phyloP scores from a whole-genome alignment of 495 filamentous ascomycete genomes.

The Podospora anserina region DNA sequence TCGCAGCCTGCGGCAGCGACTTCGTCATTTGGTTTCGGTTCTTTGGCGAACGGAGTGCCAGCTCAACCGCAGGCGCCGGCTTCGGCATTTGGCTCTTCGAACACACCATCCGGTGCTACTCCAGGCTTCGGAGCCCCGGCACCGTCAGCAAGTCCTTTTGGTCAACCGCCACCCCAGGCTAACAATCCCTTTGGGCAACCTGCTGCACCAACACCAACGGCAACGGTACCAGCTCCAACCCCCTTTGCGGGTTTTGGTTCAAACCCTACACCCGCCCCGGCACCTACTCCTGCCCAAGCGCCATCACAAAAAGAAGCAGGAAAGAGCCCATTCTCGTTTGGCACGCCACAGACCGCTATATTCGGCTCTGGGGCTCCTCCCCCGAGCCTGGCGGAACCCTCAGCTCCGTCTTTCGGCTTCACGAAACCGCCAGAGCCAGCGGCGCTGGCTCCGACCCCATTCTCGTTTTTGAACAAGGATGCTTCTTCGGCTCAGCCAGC shows the following conservation, averaged over 20 bases:
- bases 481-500: background rate
- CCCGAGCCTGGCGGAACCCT: background rate
- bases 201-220: background rate
- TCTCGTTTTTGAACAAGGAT: background rate
- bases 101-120: background rate
- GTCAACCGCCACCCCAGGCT: background rate
- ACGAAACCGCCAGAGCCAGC: background rate
- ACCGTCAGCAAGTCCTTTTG: background rate
- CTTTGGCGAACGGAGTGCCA: background rate
- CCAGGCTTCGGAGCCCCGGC: background rate
- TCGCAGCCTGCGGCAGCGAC: background rate
- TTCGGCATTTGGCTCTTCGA: background rate
- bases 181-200: background rate
- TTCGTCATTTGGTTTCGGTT: background rate
- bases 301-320: background rate
- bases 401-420: background rate
- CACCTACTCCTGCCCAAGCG: conserved; percentile 1
- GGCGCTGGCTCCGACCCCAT: background rate
- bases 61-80: background rate
- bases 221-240: background rate
- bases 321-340: conserved; percentile 15
- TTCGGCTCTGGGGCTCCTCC: background rate
- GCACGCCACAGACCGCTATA: background rate
- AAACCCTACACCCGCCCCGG: background rate
- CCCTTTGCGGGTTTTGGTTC: background rate